Evolutionary conservation across 2,329 filamentous ascomycete species (phyloP), one percentile per base, ranked within the genome.

Genomic region (Dothistroma pini): DNA sequence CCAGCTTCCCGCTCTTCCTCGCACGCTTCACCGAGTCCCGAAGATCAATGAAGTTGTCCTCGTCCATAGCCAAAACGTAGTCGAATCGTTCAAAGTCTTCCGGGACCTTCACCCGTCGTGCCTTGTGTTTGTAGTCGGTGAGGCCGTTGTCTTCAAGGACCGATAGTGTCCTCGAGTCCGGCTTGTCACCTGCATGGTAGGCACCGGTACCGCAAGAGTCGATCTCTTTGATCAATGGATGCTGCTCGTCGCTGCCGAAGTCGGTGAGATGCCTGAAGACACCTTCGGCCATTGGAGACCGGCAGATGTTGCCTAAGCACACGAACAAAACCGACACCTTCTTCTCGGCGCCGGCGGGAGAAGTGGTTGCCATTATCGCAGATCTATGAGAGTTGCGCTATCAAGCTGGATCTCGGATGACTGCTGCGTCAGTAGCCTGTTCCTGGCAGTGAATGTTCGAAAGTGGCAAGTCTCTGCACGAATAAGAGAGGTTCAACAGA

Each of bases 1-100:
- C n/a, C 44, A 72, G 50, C 31, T 70, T 69, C 21, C 66, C 68
- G 66, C 69, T 72, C 68, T 75, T 76, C n/a, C 75, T 84, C 66
- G 84, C 80, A 61, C 81, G 78, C 60, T 74, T 69, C 65, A 85
- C 80, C 71, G 88, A 76, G 35, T 85, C 80, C 70, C 86, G 75
- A 60, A 96, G 77, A 71, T 96, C 85, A 9, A 82, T 80, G 50
- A 96, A 79, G 74, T 97, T 97, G 51, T 86, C 85, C 54, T 85
- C 81, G 74, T 99, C 95, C 95, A 99, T 99, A 63, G 90, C 93
- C 60, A 99, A 87, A 62, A 99, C 87, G 77, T 96, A 97, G 76
- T 97, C 91, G 72, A 97, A 97, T 16, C 83, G 82, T 59, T 86
- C 79, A 70, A 97, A 96, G 76, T 99, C 95, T 56, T 83, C 82